phyloP scores from a whole-genome alignment of 331 rosid species.

The Cydonia oblonga region DNA sequence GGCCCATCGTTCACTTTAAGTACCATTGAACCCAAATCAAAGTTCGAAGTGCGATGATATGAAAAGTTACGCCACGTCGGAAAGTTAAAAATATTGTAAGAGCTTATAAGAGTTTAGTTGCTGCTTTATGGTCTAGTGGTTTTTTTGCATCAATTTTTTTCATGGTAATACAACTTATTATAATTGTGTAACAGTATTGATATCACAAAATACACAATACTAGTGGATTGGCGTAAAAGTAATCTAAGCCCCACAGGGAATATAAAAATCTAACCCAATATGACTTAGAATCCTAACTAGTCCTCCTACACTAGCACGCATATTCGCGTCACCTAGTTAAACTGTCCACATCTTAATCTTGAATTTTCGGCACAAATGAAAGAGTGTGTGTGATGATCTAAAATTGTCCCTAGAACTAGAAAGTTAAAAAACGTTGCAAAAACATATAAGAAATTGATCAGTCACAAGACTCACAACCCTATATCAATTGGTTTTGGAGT shows the following conservation, averaged over 20 bases:
- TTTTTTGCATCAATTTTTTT: fast-evolving
- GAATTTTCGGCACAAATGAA: background rate
- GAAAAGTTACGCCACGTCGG: background rate
- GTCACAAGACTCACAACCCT: no score
- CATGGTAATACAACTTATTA: no score
- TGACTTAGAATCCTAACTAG: background rate
- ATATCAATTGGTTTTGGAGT: background rate
- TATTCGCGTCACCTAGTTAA: background rate
- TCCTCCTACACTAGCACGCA: background rate
- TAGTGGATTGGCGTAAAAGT: no score
- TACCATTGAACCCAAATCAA: background rate
- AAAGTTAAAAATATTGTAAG: background rate
- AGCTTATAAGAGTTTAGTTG: background rate
- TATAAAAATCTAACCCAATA: background rate
- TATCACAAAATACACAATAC: no score
- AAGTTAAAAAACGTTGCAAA: background rate
- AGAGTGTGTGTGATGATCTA: background rate
- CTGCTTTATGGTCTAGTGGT: no score
- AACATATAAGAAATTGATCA: no score
- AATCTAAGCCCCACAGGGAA: background rate
- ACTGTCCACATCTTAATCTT: background rate
- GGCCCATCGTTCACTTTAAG: background rate
- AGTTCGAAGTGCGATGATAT: background rate
- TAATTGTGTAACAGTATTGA: no score
- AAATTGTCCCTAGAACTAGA: background rate